Evolutionary conservation across 139 green algal species (phyloP), one percentile per base, ranked within the genome.

Genomic region (Diplosphaera chodatii): DNA sequence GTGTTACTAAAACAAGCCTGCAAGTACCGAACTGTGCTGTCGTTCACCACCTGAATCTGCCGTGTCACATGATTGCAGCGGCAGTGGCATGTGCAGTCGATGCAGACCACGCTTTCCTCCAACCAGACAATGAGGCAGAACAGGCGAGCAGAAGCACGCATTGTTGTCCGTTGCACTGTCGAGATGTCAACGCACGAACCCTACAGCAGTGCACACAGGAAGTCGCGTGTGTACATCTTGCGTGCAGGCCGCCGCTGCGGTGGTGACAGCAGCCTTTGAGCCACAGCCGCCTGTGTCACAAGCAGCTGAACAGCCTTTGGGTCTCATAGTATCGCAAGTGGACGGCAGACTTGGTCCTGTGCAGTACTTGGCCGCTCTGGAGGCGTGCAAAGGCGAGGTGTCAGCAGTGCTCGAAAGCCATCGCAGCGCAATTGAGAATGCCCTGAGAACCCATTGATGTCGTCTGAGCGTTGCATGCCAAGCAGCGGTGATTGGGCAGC

Each of bases 111-210:
- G 41, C 82, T 16, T 31, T 84, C 0, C n/a, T n/a, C n/a, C 79
- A 87, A 40, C 79, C 82, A 22, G 72, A 80, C 29, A 40, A 63
- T 22, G 59, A 59, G 21, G 79, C 83, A 55, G 82, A 87, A 66
- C 41, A 77, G 67, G 71, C 66, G 55, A 67, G 23, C 13, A 32
- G n/a, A n/a, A n/a, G n/a, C n/a, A n/a, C n/a, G n/a, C n/a, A n/a
- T n/a, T n/a, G n/a, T n/a, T n/a, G n/a, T n/a, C n/a, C n/a, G n/a
- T n/a, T n/a, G n/a, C n/a, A n/a, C n/a, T n/a, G n/a, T n/a, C n/a
- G n/a, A n/a, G n/a, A n/a, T n/a, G n/a, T n/a, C n/a, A n/a, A n/a
- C n/a, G n/a, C n/a, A n/a, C n/a, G n/a, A n/a, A n/a, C n/a, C n/a
- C n/a, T n/a, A n/a, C n/a, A n/a, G n/a, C n/a, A n/a, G n/a, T n/a